Base-by-base conservation (phyloP, 2,329 filamentous ascomycete genomes). In the Calonectria fujianensis region DNA sequence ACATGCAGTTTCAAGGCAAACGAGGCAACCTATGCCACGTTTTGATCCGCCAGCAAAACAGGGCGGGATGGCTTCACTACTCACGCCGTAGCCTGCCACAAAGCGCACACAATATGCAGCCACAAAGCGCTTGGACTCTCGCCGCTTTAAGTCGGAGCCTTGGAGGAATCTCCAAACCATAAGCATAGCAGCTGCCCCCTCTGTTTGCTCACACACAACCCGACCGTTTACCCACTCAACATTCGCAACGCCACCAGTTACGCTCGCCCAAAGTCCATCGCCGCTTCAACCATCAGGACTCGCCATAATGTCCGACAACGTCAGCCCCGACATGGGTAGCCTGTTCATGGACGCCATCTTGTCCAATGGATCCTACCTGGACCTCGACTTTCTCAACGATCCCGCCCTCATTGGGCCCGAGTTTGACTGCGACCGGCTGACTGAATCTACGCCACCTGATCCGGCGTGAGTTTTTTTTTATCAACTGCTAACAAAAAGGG, bases 401-500 rank as follows among this genome's bases (percentile, higher is more conserved):
- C 61, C 69, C 4, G 11, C 27, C 50, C 31, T 50, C 2, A 71
- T 66, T 57, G 50, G 32, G 5, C 59, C 24, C 10, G 13, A 16
- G 32, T 50, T 71, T 18, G 32, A 52, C 48, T 71, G 65, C 29
- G 24, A 57, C 27, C 57, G 14, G 32, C 48, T 66, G 24, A 39
- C 24, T 14, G 39, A 31, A 18, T 32, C 31, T 20, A 8, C 20
- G 4, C 29, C 14, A 27, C 45, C 59, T 37, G 20, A 51, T 32
- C 29, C 51, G 5, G 14, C n/a, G 69, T 66, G 59, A 57, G 69
- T 65, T 71, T 71, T 71, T 65, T 71, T 63, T 64, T 65, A 64
- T 20, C 69, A 48, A 39, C 16, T 57, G 59, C 69, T 71, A 71
- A 71, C 59, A 71, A 71, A 65, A 64, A 71, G 69, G 69, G 69